Base-by-base conservation (phyloP, 164 flowering plant genomes). In the Vitis vinifera region DNA sequence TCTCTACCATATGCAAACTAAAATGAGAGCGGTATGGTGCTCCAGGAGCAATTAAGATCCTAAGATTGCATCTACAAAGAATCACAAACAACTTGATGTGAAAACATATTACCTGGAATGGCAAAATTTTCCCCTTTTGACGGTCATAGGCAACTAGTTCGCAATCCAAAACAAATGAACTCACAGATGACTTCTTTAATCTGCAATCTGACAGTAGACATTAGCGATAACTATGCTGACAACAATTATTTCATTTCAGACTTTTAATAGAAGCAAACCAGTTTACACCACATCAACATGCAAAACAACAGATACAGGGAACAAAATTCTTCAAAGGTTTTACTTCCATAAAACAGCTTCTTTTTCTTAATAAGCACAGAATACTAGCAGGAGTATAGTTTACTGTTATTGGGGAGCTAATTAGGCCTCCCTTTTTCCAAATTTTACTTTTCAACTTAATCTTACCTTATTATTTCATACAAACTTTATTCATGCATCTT, bases 91-190 rank as follows among this genome's bases (percentile, higher is more conserved):
- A 30, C 56, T 65, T 17, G 12, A 29, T 57, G 6, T 37, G n/a
- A 29, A n/a, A 60, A 44, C 30, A 48, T 1, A 57, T 67, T 77
- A 96, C 99, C 98, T 96, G 97, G 66, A 96, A 96, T 9, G 99
- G 93, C 66, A 86, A 80, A 67, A 96, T 93, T 79, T 84, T 91
- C 80, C 85, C 72, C 65, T 87, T 87, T 70, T 83, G 92, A 63
- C 87, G 87, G 67, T 92, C 96, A 82, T 83, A 93, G 58, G 95
- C 98, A 78, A 96, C 99, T 78, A 96, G 76, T 81, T 96, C 98
- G 67, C 98, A 93, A 71, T 96, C 99, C 67, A 96, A 80, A 74
- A 96, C 88, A 86, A 96, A 93, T 48, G 97, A 96, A 23, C 47
- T 80, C 13, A 91, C 86, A 66, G 86, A 73, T 23, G 92, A 62